Base-by-base conservation (phyloP, 2,329 filamentous ascomycete species). In the Fusarium globosum region DNA sequence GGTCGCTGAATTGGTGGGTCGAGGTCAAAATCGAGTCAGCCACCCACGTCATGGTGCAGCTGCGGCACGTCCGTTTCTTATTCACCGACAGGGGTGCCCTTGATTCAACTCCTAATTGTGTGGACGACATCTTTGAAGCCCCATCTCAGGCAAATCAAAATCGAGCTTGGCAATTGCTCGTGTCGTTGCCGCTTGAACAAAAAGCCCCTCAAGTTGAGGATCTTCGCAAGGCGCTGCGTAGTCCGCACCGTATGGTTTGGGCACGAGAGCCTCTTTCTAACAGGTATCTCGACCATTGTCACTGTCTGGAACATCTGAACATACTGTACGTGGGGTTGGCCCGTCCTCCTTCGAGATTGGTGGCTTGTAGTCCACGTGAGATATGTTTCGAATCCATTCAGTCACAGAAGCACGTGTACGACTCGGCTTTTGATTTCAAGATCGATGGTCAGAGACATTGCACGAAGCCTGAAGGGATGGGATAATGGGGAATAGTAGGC, bases 1-100 rank as follows among this genome's bases (percentile, higher is more conserved):
- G 77, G 77, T 73, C 62, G 35, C 60, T 49, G 33, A 48, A 48
- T 26, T 39, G 66, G 64, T 60, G 62, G 65, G 45, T 35, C 62
- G 5, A 26, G 53, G 61, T 56, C 57, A 14, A 56, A 52, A 43
- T 59, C 43, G 53, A 61, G 62, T 67, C 65, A 74, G 76, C 76
- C 76, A 75, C 60, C 59, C 45, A 79, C 77, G 77, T 79, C 77
- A 79, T 71, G 75, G n/a, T 68, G 61, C n/a, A 67, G 55, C 41
- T 46, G 41, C 53, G 51, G 61, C 68, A 65, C 65, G 73, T 73
- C 57, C 45, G 57, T 56, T 61, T 74, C 46, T 68, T 52, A 73
- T 78, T 73, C 70, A 67, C 60, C 42, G 60, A 65, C 57, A 62
- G 35, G 42, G 72, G 36, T 15, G 41, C 28, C 52, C 56, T 63